phyloP scores from a whole-genome alignment of 805 yeast species.

The Saturnispora silvae region DNA sequence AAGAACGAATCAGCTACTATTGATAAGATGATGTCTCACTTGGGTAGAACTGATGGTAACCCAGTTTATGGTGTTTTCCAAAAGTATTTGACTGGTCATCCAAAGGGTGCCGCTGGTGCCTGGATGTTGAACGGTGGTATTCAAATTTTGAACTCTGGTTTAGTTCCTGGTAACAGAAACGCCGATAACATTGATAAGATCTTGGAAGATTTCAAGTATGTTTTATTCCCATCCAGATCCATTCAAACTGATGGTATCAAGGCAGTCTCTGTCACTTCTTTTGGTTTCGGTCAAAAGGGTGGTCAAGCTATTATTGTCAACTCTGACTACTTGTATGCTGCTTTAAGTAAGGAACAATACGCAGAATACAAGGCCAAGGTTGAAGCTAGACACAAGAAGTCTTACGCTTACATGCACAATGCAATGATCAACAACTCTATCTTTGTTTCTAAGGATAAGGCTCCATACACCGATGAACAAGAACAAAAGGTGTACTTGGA shows the following conservation, averaged over 20 bases:
- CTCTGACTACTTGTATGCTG: slow-evolving; percentile 87
- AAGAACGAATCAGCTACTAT: slow-evolving; percentile 94
- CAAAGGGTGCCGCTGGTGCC: slow-evolving; percentile 99
- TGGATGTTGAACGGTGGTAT: slow-evolving; percentile 99
- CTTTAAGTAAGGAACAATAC: slow-evolving; percentile 63
- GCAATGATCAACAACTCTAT: slow-evolving; percentile 84
- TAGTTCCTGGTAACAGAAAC: slow-evolving; percentile 94
- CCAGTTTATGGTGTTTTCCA: slow-evolving; percentile 98
- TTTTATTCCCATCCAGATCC: slow-evolving; percentile 88
- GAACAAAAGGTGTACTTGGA: slow-evolving; percentile 90
- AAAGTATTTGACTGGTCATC: slow-evolving; percentile 98
- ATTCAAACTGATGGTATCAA: slow-evolving; percentile 94
- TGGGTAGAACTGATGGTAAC: slow-evolving; percentile 96
- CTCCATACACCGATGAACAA: slow-evolving; percentile 85
- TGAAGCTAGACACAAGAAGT: slow-evolving; percentile 68
- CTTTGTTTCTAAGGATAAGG: slow-evolving; percentile 85
- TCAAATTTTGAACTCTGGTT: slow-evolving; percentile 83
- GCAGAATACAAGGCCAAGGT: slow-evolving; percentile 52
- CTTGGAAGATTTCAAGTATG: slow-evolving; percentile 75
- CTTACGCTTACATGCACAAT: slow-evolving; percentile 92
- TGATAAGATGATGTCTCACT: slow-evolving; percentile 84
- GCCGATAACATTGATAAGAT: slow-evolving; percentile 90
- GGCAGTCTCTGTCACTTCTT: slow-evolving; percentile 94
- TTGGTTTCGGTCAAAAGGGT: slow-evolving; percentile 99
- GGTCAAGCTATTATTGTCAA: slow-evolving; percentile 88